Evolutionary conservation across 768 basidiomycete genomes (phyloP), one percentile per base, ranked within the genome.

Genomic region (Cystobasidium tubakii): DNA sequence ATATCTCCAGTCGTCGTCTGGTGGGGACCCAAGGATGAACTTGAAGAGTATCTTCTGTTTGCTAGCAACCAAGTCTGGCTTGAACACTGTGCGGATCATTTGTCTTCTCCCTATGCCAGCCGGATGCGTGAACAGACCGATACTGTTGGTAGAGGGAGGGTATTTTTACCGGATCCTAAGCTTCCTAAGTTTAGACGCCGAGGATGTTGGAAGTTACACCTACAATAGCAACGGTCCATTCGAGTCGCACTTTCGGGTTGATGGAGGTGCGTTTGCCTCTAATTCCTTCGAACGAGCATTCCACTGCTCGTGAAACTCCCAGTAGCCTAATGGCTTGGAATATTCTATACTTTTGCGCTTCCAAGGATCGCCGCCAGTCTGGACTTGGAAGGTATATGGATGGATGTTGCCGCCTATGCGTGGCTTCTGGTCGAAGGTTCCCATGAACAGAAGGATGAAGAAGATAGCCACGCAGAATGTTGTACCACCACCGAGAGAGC

Each of bases 1-100:
- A 33, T 67, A 67, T 25, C 44, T 43, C 66, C 66, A 67, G 21
- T 67, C 66, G 2, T 67, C 66, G 66, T 67, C 46, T 1, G 66
- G 42, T 25, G 66, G 66, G 25, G 23, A 31, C 19, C 66, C 66
- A 17, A 67, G 42, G 27, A 67, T 67, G 31, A 67, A 67, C 53
- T 67, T 67, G 66, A 33, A 67, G 43, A 2, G 44, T 50, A 67
- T 67, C 36, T 39, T 46, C 17, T 67, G 36, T 25, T 50, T 50
- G 27, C 53, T 50, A 6, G 66, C 43, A 31, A 50, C 25, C 29
- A 67, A 25, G 29, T 67, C 66, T 53, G 66, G 66, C 66, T 67
- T 42, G 39, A 67, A 67, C 12, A 67, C 15, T 39, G 44, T 46
- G 4, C 66, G 39, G 1, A 67, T 46, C 23, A 67, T 67, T 31